Conservation (phyloP, 2,329 filamentous ascomycete species). For the Neobulgaria alba region DNA sequence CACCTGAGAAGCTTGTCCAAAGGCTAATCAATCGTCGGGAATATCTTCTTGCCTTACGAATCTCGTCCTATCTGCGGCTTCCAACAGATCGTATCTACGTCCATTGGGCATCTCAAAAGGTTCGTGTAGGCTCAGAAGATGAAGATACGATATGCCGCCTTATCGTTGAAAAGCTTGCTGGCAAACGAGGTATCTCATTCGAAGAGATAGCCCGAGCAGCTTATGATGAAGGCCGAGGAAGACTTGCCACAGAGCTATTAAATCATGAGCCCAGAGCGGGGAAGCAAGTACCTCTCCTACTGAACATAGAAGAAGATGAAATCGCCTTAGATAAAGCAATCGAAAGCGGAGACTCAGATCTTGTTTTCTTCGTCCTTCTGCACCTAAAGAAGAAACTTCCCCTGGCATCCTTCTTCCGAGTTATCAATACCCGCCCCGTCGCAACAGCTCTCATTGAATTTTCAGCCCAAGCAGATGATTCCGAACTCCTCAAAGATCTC, state of each 20-base stretch:
- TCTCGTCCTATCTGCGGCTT: conserved; percentile 79
- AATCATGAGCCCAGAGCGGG: conserved; percentile 92
- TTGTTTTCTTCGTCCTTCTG: conserved; percentile 82
- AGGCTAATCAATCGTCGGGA: conserved; percentile 83
- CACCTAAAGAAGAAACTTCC: conserved; percentile 86
- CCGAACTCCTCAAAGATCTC: conserved; percentile 79
- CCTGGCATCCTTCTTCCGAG: conserved; percentile 83
- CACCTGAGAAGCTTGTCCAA: conserved; percentile 78
- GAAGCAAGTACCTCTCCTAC: conserved; percentile 86
- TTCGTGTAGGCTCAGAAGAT: conserved; percentile 73
- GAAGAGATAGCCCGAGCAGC: conserved; percentile 88
- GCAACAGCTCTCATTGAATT: conserved; percentile 87
- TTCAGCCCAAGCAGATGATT: conserved; percentile 67
- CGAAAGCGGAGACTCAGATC: conserved; percentile 87
- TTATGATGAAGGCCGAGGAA: conserved; percentile 83
- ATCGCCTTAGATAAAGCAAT: conserved; percentile 94
- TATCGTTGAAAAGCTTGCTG: conserved; percentile 78
- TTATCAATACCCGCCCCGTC: conserved; percentile 75
- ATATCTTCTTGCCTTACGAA: conserved; percentile 80
- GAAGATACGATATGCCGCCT: conserved; percentile 81
- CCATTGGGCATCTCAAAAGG: conserved; percentile 94
- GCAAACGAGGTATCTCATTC: conserved; percentile 89
- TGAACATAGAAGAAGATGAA: conserved; percentile 93
- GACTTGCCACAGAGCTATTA: conserved; percentile 82
- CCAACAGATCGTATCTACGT: conserved; percentile 88